Conservation (phyloP, 305 asterid species). For the Rubia peregrina region DNA sequence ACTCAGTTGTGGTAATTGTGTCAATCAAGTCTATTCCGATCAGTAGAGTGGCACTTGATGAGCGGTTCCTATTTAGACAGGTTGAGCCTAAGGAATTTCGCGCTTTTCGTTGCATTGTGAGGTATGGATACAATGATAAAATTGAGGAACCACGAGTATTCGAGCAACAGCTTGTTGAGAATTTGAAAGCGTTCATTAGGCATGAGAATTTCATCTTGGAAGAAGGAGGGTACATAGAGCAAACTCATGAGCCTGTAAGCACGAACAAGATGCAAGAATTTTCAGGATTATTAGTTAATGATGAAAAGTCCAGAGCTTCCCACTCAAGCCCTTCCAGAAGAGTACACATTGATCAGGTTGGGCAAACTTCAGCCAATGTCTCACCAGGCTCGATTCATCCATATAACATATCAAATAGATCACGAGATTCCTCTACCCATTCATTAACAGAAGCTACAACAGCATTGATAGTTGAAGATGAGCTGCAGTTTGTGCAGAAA, state of each 20-base stretch:
- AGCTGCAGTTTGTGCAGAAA: constrained; percentile 24
- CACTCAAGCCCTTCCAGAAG: constrained; percentile 26
- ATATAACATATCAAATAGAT: constrained; percentile 6
- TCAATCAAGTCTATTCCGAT: constrained; percentile 68
- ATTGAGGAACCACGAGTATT: constrained; percentile 47
- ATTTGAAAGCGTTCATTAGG: constrained; percentile 45
- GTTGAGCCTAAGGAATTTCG: constrained; percentile 48
- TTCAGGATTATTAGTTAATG: constrained; percentile 5
- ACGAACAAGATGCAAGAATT: background rate
- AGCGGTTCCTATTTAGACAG: constrained; percentile 59
- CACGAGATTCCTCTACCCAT: constrained; percentile 5
- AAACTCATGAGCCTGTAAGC: background rate
- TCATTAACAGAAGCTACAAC: constrained; percentile 12
- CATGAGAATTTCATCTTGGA: constrained; percentile 36
- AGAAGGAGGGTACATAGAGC: constrained; percentile 21
- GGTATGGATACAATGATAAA: constrained; percentile 70
- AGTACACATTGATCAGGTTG: constrained; percentile 30
- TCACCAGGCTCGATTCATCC: constrained; percentile 42
- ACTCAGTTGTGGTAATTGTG: constrained; percentile 56
- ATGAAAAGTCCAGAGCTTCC: constrained; percentile 19
- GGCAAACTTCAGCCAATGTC: constrained; percentile 13
- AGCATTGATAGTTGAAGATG: background rate
- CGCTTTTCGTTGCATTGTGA: constrained; percentile 58
- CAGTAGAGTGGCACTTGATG: constrained; percentile 44
- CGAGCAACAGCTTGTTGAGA: constrained; percentile 42